phyloP scores from a whole-genome alignment of 169 alveolate species.

The Plasmodium vinckei region DNA sequence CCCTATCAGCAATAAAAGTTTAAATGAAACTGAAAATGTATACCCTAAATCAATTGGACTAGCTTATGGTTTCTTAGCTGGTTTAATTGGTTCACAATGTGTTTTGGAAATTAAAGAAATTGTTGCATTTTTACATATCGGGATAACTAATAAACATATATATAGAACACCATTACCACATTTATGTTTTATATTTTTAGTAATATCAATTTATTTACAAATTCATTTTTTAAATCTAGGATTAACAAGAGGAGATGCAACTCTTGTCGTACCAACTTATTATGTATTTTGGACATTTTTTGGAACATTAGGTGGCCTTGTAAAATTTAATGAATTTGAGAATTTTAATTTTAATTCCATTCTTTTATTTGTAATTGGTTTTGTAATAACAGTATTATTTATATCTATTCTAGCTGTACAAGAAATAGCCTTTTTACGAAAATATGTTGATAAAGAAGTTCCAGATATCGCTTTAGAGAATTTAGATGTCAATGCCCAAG shows the following conservation, averaged over 20 bases:
- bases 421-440: constrained; percentile 83
- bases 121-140: constrained; percentile 82
- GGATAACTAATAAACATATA: constrained; percentile 74
- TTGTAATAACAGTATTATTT: constrained; percentile 80
- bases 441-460: constrained; percentile 83
- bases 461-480: constrained; percentile 82
- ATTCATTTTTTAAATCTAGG: constrained; percentile 88
- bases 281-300: constrained; percentile 89
- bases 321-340: constrained; percentile 87
- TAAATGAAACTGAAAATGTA: constrained; percentile 54
- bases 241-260: constrained; percentile 88
- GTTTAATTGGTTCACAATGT: constrained; percentile 88
- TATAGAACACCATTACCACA: constrained; percentile 85
- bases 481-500: constrained; percentile 82
- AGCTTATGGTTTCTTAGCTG: constrained; percentile 88
- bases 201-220: constrained; percentile 85
- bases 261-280: constrained; percentile 88
- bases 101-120: constrained; percentile 88
- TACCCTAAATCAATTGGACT: constrained; percentile 83
- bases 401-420: constrained; percentile 84
- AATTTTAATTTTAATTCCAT: constrained; percentile 83
- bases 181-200: constrained; percentile 82
- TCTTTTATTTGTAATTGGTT: constrained; percentile 79
- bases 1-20: constrained; percentile 35
- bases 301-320: constrained; percentile 90